Percentiles rank a stretch among this genome's conserved stretches.
These are phyloP conservation scores for Sclerotinia sclerotiorum DNA, from an alignment of 2,329 filamentous ascomycete species.

Conservation along the genomic window DNA sequence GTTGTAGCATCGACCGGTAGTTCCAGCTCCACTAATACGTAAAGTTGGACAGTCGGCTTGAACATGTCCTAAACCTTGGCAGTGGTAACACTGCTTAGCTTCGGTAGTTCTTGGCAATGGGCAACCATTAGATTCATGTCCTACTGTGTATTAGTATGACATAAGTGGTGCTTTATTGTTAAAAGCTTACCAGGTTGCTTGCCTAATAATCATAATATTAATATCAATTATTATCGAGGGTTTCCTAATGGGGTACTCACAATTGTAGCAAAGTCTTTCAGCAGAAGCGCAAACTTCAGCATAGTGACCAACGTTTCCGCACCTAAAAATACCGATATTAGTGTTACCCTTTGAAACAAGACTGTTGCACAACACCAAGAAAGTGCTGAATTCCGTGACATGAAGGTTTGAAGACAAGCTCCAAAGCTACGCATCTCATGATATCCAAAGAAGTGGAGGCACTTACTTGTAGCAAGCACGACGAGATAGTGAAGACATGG, in stretches of 20 bases:
- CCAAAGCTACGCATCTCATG: not conserved
- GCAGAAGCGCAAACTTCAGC: constrained; percentile 94
- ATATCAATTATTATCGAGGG: constrained; percentile 2
- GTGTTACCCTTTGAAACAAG: constrained; percentile 12
- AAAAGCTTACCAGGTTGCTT: constrained; percentile 69
- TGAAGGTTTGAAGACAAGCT: not conserved
- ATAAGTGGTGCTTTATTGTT: not conserved
- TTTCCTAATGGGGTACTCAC: constrained; percentile 53
- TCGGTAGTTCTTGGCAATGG: constrained; percentile 95
- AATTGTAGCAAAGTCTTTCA: constrained; percentile 99
- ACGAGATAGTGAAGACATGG: constrained; percentile 78
- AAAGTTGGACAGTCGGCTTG: constrained; percentile 98
- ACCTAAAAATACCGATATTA: constrained; percentile 37
- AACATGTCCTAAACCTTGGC: constrained; percentile 96
- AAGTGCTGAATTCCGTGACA: not conserved
- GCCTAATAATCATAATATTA: constrained; percentile 47
- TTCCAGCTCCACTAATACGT: constrained; percentile 78
- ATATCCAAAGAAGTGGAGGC: not conserved
- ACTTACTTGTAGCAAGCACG: constrained; percentile 64
- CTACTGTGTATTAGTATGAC: constrained; percentile 43
- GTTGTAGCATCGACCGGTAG: constrained; percentile 91
- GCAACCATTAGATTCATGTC: constrained; percentile 97
- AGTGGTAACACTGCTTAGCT: constrained; percentile 99
- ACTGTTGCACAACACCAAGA: not conserved
- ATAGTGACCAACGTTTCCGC: constrained; percentile 78